Conservation (phyloP, 768 basidiomycete species). For the Chalciporus piperatus region DNA sequence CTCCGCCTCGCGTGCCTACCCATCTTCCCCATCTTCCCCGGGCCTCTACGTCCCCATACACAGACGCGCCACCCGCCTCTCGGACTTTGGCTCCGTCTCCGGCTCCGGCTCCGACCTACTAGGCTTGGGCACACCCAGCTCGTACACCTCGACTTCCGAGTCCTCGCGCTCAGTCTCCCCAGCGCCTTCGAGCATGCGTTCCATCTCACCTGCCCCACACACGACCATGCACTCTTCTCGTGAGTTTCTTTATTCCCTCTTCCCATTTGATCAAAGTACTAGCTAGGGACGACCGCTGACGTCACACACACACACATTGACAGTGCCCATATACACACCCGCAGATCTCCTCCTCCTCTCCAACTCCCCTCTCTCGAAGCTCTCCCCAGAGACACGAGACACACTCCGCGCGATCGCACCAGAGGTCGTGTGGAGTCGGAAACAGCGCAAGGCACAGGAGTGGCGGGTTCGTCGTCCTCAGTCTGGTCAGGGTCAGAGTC, state of each 20-base stretch:
- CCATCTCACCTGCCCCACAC: conserved; percentile 1
- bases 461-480: conserved; percentile 17
- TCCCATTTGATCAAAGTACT: too few species aligned
- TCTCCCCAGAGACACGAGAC: conserved; percentile 4
- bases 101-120: neutral
- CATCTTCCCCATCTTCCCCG: conserved; percentile 19
- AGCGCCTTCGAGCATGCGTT: conserved; percentile 7
- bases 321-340: conserved; percentile 24
- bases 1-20: conserved; percentile 5
- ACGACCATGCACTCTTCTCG: neutral
- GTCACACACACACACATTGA: too few species aligned
- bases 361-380: conserved; percentile 18
- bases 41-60: conserved; percentile 42
- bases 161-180: conserved; percentile 15
- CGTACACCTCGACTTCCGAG: conserved; percentile 15
- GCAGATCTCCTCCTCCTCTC: conserved; percentile 24
- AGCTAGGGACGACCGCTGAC: neutral
- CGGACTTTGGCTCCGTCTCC: neutral
- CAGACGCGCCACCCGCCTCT: conserved; percentile 27
- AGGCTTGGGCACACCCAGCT: conserved; percentile 13
- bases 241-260: neutral
- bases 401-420: conserved; percentile 19
- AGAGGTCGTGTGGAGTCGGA: conserved; percentile 26
- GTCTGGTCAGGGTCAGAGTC: too few species aligned
- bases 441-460: conserved; percentile 23